These are phyloP conservation scores for Tolypocladium ovalisporum DNA, from an alignment of 2,329 filamentous ascomycete species.

Conservation along the genomic window DNA sequence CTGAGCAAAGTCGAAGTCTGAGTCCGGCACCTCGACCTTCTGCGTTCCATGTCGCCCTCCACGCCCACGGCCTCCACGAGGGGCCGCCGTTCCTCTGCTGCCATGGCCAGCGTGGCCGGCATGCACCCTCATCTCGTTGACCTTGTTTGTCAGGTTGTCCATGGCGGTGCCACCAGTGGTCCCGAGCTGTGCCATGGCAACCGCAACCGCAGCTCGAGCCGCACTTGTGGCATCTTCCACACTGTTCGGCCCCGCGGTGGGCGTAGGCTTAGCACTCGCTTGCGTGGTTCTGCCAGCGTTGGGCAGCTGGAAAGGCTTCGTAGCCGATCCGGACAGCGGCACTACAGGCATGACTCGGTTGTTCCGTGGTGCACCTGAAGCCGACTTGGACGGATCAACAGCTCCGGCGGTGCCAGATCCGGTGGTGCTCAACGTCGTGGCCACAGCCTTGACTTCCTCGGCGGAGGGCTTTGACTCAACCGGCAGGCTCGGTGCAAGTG, in stretches of 20 bases:
- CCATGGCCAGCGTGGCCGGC: conserved; percentile 51
- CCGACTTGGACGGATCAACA: conserved; percentile 22
- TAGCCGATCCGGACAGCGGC: conserved; percentile 42
- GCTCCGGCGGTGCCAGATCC: conserved; percentile 25
- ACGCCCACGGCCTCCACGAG: conserved; percentile 38
- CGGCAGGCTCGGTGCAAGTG: conserved; percentile 49
- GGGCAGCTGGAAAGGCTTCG: conserved; percentile 26
- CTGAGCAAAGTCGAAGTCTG: conserved; percentile 82
- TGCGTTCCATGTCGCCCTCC: conserved; percentile 34
- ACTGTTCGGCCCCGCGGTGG: conserved; percentile 23
- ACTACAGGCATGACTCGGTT: conserved; percentile 54
- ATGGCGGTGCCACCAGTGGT: conserved; percentile 36
- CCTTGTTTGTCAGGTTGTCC: conserved; percentile 64
- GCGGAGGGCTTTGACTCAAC: conserved; percentile 57
- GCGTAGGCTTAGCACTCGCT: conserved; percentile 24
- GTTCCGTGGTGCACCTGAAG: conserved; percentile 36
- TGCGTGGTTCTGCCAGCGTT: conserved; percentile 13
- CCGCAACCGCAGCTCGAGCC: conserved; percentile 66
- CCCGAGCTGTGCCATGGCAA: conserved; percentile 64
- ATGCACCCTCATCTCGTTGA: conserved; percentile 65
- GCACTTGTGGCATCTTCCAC: conserved; percentile 61
- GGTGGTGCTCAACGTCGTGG: conserved; percentile 29
- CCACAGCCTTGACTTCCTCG: conserved; percentile 30
- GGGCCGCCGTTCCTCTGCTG: conserved; percentile 33
- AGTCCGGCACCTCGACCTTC: conserved; percentile 79